Evolutionary conservation across 495 filamentous ascomycete genomes (phyloP).

Genomic region (Talaromyces trachyspermus): DNA sequence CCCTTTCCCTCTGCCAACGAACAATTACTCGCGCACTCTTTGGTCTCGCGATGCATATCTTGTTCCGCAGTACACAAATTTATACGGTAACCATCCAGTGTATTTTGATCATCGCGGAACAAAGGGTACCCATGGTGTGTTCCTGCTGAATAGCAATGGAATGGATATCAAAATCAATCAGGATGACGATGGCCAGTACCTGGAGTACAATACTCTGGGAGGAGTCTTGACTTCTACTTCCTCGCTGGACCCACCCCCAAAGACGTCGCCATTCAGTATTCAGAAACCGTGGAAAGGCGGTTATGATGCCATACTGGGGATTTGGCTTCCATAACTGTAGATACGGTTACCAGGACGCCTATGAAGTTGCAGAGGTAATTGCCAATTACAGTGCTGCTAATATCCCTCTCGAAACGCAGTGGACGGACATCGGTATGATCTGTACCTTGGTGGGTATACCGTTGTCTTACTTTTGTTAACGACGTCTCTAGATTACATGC

Average conservation of each 20-base stretch:
- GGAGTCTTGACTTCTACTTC: conserved; percentile 86
- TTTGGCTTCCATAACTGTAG: conserved; percentile 81
- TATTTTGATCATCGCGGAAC: conserved; percentile 71
- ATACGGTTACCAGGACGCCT: conserved; percentile 74
- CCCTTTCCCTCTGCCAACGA: conserved; percentile 60
- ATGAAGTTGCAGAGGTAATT: conserved; percentile 70
- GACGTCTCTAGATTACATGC: conserved; percentile 55
- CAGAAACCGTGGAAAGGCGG: conserved; percentile 60
- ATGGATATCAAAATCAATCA: conserved; percentile 83
- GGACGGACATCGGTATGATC: conserved; percentile 70
- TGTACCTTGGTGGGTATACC: no score
- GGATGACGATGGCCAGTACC: conserved; percentile 54
- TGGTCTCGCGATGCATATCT: conserved; percentile 72
- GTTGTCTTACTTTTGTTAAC: neutral
- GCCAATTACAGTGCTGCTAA: conserved; percentile 67
- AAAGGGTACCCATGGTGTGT: conserved; percentile 70
- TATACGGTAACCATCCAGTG: conserved; percentile 78
- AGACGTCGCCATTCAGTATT: conserved; percentile 68
- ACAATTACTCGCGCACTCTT: conserved; percentile 69
- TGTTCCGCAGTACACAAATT: conserved; percentile 59
- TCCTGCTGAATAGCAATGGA: conserved; percentile 75
- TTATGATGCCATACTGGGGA: conserved; percentile 81
- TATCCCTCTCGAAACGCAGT: conserved; percentile 84
- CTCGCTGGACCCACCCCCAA: conserved; percentile 64
- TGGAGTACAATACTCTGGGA: conserved; percentile 79